Conservation (phyloP, 108 stramenopile species). For the Skeletonema menzelii region DNA sequence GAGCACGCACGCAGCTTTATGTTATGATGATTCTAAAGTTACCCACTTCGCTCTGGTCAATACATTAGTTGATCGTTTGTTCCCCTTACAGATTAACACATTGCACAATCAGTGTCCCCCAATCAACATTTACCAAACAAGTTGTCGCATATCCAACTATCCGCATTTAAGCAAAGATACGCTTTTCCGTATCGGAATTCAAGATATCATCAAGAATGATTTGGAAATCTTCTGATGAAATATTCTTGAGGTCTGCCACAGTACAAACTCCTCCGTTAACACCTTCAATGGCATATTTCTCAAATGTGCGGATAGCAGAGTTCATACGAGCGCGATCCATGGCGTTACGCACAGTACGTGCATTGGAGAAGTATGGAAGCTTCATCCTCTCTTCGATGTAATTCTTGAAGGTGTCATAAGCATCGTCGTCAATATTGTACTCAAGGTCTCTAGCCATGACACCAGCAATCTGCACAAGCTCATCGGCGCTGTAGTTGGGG, state of each 20-base stretch:
- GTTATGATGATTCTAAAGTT: no score
- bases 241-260: conserved; percentile 84
- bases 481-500: conserved; percentile 96
- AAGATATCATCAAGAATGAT: conserved; percentile 92
- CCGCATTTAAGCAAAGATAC: conserved; percentile 86
- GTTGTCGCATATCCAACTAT: neutral
- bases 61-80: neutral
- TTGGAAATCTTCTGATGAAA: conserved; percentile 91
- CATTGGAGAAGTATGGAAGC: conserved; percentile 98
- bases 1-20: no score
- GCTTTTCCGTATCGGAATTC: conserved; percentile 80
- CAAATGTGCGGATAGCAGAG: conserved; percentile 95
- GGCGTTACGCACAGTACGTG: conserved; percentile 97
- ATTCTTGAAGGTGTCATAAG: conserved; percentile 79
- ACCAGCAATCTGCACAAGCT: conserved; percentile 90
- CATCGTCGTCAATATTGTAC: conserved; percentile 81
- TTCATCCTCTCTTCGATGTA: conserved; percentile 95
- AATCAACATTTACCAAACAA: neutral
- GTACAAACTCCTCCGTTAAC: conserved; percentile 82
- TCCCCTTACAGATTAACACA: neutral
- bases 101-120: neutral
- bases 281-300: conserved; percentile 84
- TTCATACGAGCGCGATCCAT: conserved; percentile 98
- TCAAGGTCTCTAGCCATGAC: conserved; percentile 93
- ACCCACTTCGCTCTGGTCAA: neutral